A percentile compares a stretch with the other conserved stretches of the same genome.
Conservation (phyloP, 371 early-diverging fungal species). For the Rhizopus delemar region DNA sequence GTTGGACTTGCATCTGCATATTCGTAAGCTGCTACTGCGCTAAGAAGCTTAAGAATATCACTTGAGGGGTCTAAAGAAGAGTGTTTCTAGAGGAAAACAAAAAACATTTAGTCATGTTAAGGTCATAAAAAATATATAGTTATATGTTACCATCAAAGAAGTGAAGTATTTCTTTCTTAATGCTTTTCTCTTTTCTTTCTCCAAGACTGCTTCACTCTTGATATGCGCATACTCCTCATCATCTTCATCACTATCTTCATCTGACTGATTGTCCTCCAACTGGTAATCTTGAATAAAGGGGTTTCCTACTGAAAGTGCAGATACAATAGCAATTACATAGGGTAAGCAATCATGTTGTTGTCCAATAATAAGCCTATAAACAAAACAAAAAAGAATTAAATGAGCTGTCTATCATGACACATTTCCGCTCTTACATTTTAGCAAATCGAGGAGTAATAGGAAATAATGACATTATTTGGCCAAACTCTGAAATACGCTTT, state of each 20-base stretch:
- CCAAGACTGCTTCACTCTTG: slow-evolving; percentile 43
- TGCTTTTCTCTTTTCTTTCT: slow-evolving; percentile 51
- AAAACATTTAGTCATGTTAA: neutral
- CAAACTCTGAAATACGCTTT: slow-evolving; percentile 83
- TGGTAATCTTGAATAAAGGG: slow-evolving; percentile 79
- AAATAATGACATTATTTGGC: slow-evolving; percentile 87
- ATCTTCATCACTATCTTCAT: slow-evolving; percentile 48
- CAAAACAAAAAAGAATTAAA: slow-evolving; percentile 3
- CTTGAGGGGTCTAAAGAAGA: slow-evolving; percentile 77
- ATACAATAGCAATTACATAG: slow-evolving; percentile 87
- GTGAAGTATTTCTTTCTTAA: slow-evolving; percentile 58
- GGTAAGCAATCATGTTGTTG: slow-evolving; percentile 81
- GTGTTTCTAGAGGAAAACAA: slow-evolving; percentile 41
- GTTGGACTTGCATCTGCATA: slow-evolving; percentile 73
- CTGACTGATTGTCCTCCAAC: slow-evolving; percentile 50
- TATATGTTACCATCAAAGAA: slow-evolving; percentile 37
- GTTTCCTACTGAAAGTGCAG: slow-evolving; percentile 91
- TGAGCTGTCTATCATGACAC: neutral
- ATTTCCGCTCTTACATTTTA: slow-evolving; percentile 70
- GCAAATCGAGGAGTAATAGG: slow-evolving; percentile 95
- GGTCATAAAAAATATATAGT: neutral
- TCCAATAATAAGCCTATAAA: slow-evolving; percentile 75
- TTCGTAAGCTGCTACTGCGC: slow-evolving; percentile 87
- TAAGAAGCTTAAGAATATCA: slow-evolving; percentile 81
- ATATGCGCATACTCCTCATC: slow-evolving; percentile 45